Percentiles rank a stretch among this genome's conserved stretches.
These are phyloP conservation scores for Volvox reticuliferus DNA, from an alignment of 139 green algal genomes.

Conservation along the genomic window DNA sequence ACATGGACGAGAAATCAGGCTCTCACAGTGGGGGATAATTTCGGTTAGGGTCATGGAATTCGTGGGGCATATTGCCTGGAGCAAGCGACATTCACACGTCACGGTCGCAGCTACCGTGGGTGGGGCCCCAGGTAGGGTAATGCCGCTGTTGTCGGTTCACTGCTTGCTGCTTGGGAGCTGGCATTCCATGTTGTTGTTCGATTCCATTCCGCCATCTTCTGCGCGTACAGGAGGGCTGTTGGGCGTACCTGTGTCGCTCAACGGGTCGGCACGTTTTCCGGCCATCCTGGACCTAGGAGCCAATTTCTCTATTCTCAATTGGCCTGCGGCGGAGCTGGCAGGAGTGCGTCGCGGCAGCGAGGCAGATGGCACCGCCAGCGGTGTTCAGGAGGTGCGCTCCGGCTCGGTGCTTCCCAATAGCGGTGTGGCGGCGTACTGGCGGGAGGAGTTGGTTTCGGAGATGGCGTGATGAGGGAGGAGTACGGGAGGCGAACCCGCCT, in stretches of 20 bases:
- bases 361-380: neutral
- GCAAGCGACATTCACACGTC: no score
- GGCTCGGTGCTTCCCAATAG: neutral
- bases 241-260: conserved; percentile 32
- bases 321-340: conserved; percentile 34
- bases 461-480: neutral
- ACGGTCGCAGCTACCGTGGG: no score
- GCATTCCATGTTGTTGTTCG: no score
- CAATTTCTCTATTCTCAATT: conserved; percentile 46
- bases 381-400: neutral
- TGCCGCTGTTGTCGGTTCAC: no score
- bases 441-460: neutral
- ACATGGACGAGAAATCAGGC: neutral
- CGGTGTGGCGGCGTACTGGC: neutral
- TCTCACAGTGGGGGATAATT: no score
- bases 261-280: conserved; percentile 26
- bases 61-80: no score
- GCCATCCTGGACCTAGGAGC: conserved; percentile 46
- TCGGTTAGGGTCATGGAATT: no score
- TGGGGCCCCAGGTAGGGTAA: no score
- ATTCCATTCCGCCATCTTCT: neutral
- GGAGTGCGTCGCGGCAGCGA: neutral
- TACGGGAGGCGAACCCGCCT: no score
- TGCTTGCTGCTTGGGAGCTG: no score
- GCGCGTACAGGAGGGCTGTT: conserved; percentile 23